Percentiles rank a stretch among this genome's conserved stretches.
These are phyloP conservation scores for Neonectria coccinea DNA, from an alignment of 2,329 filamentous ascomycete genomes.

Conservation along the genomic window DNA sequence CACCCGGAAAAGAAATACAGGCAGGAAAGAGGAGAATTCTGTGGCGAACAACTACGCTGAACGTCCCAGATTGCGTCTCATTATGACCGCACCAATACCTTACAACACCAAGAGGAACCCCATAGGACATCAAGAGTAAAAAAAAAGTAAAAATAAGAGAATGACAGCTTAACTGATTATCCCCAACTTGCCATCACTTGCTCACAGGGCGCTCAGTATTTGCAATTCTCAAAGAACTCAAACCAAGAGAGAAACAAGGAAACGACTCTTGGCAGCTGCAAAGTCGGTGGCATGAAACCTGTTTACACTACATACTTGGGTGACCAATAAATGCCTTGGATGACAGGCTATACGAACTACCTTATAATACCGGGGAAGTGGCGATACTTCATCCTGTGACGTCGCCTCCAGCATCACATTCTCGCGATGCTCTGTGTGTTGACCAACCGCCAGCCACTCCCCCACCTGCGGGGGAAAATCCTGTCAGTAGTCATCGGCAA, in stretches of 20 bases:
- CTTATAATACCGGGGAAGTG: not conserved
- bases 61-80: too few relatives aligned
- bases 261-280: not conserved
- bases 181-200: not conserved
- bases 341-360: not conserved
- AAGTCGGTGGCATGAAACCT: not conserved
- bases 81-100: not conserved
- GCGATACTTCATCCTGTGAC: conserved; percentile 5
- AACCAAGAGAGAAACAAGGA: not conserved
- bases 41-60: too few relatives aligned
- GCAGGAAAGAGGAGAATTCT: too few relatives aligned
- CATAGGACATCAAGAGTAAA: not conserved
- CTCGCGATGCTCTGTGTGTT: conserved; percentile 19
- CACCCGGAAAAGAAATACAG: too few relatives aligned
- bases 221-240: not conserved
- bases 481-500: not conserved
- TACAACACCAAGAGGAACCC: not conserved
- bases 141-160: not conserved
- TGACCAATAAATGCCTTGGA: not conserved
- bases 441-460: conserved; percentile 5
- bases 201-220: not conserved
- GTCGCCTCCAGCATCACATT: conserved; percentile 19
- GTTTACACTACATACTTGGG: not conserved
- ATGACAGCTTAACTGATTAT: not conserved
- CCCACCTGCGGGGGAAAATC: conserved; percentile 11